These are phyloP conservation scores for Eimeria praecox DNA, from an alignment of 169 alveolate species.

Conservation along the genomic window DNA sequence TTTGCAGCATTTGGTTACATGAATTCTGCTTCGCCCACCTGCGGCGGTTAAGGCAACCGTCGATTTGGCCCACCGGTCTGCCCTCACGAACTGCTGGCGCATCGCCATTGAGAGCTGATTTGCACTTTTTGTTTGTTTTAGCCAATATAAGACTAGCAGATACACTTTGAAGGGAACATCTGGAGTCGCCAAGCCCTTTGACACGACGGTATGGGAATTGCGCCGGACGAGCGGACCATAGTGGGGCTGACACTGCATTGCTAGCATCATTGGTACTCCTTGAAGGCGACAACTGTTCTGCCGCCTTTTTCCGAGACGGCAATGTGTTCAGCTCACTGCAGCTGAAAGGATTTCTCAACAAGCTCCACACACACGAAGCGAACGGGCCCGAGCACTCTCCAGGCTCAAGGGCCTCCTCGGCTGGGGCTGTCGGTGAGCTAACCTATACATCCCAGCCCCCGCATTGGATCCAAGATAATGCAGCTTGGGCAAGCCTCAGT, in stretches of 20 bases:
- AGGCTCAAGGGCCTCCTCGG: conserved; percentile 12
- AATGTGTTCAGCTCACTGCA: not conserved
- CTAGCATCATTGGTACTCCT: not conserved
- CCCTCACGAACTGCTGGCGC: not conserved
- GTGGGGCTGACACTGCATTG: conserved; percentile 22
- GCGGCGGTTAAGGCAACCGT: conserved; percentile 12
- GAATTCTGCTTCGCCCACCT: not conserved
- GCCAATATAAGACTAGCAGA: too few relatives aligned
- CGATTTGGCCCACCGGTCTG: conserved; percentile 44
- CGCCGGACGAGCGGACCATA: not conserved
- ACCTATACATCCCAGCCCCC: not conserved
- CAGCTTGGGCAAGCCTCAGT: not conserved
- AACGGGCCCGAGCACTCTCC: not conserved
- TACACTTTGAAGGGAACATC: not conserved
- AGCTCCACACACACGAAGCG: conserved; percentile 26
- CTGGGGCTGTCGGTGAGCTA: conserved; percentile 18
- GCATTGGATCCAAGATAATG: not conserved
- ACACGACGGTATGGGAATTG: not conserved
- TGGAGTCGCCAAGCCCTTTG: not conserved
- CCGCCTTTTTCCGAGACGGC: not conserved
- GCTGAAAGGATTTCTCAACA: not conserved
- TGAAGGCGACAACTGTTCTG: not conserved
- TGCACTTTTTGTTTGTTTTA: not conserved
- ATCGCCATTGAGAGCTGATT: not conserved
- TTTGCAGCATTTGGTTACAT: not conserved